Evolutionary conservation across 345 rosid species (phyloP).

Genomic region (Cochlearia excelsa): DNA sequence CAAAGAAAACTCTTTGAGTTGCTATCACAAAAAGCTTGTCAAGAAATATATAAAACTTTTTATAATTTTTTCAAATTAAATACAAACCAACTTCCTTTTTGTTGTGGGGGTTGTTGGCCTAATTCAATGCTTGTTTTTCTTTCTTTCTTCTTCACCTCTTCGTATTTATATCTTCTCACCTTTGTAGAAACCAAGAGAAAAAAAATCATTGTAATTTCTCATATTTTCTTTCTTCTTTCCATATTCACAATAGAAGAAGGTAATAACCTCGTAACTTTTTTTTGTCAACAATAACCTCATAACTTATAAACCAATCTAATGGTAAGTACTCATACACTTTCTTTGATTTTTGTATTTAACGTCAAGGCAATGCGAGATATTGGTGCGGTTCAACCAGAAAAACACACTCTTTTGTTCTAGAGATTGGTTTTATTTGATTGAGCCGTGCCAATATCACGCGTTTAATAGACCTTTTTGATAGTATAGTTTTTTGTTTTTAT

Average conservation of each 20-base stretch:
- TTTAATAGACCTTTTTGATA: no score
- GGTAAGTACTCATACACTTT: neutral
- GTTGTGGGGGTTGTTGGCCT: slow-evolving; percentile 64
- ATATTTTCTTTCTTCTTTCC: slow-evolving; percentile 26
- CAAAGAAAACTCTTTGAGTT: no score
- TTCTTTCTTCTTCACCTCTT: slow-evolving; percentile 30
- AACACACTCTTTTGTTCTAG: slow-evolving; percentile 31
- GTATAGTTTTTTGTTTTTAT: no score
- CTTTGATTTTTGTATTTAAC: neutral
- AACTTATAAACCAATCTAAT: no score
- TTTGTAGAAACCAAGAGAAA: no score
- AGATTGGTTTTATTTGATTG: slow-evolving; percentile 63
- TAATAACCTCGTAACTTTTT: no score
- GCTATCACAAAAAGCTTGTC: no score
- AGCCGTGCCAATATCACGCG: slow-evolving; percentile 99
- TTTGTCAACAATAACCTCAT: no score
- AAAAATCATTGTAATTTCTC: slow-evolving; percentile 2
- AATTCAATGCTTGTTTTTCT: slow-evolving; percentile 57
- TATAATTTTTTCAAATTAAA: slow-evolving; percentile 40
- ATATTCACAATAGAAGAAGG: neutral
- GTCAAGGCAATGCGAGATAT: slow-evolving; percentile 51
- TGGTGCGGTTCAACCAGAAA: slow-evolving; percentile 84
- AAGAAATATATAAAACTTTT: no score
- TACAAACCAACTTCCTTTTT: slow-evolving; percentile 47
- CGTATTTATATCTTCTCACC: slow-evolving; percentile 21